Evolutionary conservation across 305 asterid genomes (phyloP), one percentile per base, ranked within the genome.

Genomic region (Rubia occidens): DNA sequence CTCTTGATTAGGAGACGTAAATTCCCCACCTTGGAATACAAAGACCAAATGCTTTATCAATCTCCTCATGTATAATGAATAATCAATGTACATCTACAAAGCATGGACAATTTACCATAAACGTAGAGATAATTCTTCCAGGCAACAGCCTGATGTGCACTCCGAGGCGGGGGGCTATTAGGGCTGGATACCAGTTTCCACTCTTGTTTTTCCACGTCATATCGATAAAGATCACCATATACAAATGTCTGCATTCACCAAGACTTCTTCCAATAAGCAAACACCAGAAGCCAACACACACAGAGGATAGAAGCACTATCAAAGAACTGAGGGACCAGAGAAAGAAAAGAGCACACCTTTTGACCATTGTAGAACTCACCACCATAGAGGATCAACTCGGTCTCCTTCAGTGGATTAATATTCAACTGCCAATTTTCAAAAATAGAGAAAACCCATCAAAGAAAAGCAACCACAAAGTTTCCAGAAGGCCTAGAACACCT

Each of bases 1-100:
- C 89, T 93, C 98, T 86, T 94, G 98, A 81, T 90, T 94, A 26
- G 98, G 98, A 76, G 98, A 94, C 40, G 97, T 94, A 80, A 94
- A 94, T 79, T 94, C 98, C 71, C 98, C 98, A 83, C 98, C 98
- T 93, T 40, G 37, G 74, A 71, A 70, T 58, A 72, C 76, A 77
- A 53, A 78, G 74, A 71, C 11, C 32, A 39, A 47, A 65, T 29
- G 24, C 29, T 20, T 49, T 37, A 43, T 14, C 49, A 45, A 14
- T 42, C 43, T 11, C 40, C 20, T 18, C 43, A 49, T n/a, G 10
- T 9, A 8, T 67, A 20, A n/a, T 11, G 10, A 3, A 15, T 67
- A 26, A 45, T 55, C 24, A 71, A 17, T 55, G 66, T 11, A 29
- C 17, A 17, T 21, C 20, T 8, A 56, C 56, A 58, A 45, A 45